Evolutionary conservation across 2,329 filamentous ascomycete genomes (phyloP).

Genomic region (Sordariomycetes sp.): DNA sequence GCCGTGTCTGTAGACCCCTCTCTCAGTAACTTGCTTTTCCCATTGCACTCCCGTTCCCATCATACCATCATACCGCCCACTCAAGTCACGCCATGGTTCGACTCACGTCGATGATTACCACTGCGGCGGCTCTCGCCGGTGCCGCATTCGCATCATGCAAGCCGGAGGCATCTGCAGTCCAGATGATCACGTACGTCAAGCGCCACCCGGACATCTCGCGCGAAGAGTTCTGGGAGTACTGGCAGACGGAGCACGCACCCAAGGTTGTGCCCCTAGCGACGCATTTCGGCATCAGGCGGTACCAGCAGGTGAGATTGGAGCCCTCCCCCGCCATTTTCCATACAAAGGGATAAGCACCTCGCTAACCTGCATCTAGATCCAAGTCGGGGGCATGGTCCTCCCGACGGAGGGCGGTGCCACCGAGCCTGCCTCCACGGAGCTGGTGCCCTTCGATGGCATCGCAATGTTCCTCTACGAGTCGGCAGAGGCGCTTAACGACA

Average conservation of each 20-base stretch:
- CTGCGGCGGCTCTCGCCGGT: background rate
- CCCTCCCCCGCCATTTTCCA: constrained; percentile 8
- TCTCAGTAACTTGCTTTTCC: background rate
- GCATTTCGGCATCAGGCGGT: constrained; percentile 13
- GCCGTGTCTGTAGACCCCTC: background rate
- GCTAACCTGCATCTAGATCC: background rate
- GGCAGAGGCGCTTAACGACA: constrained; percentile 9
- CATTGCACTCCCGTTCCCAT: background rate
- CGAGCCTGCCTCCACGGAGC: constrained; percentile 9
- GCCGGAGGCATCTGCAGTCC: constrained; percentile 10
- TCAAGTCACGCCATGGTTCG: background rate
- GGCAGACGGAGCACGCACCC: constrained; percentile 15
- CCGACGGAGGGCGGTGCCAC: background rate
- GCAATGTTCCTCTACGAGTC: constrained; percentile 16
- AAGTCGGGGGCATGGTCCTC: background rate
- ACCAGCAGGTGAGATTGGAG: constrained; percentile 13
- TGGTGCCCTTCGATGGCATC: constrained; percentile 15
- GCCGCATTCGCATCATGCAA: background rate
- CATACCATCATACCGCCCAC: background rate
- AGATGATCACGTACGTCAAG: constrained; percentile 17
- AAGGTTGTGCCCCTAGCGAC: constrained; percentile 14
- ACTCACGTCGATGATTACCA: background rate
- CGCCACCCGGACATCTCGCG: constrained; percentile 12
- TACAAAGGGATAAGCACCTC: background rate
- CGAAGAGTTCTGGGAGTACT: constrained; percentile 15